Base-by-base conservation (phyloP, 345 rosid genomes). In the Aegle marmelos region DNA sequence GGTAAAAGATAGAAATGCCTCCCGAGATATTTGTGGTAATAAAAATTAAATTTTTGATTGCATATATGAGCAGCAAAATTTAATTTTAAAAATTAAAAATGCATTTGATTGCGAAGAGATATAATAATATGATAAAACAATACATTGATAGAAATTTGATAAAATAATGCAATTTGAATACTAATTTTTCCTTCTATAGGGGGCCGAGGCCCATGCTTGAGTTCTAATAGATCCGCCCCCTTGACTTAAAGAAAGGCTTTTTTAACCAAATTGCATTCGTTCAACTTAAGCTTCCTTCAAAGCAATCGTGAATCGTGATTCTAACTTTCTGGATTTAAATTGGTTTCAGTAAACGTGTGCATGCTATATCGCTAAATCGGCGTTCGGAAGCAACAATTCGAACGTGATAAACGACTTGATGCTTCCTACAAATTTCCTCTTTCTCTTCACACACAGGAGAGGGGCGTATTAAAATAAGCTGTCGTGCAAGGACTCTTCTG, bases 331-430 rank as follows among this genome's bases (percentile, higher is more conserved):
- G 61, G 61, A n/a, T 9, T 19, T 11, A 45, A 45, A 13, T 14
- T 0, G 50, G 17, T 45, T 45, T 53, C 0, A 0, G 22, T 5
- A 24, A n/a, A 1, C 27, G 8, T 4, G 27, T 58, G 61, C 27
- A 16, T n/a, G 61, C 27, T n/a, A 21, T 14, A 41, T 16, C 3
- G 48, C 54, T 14, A 9, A 39, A 39, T 25, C 9, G 22, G 60
- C 0, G 24, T 22, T 57, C 22, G 9, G 9, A 57, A 57, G 9
- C 60, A 57, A 57, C 27, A 37, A 6, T 57, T 1, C 9, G 0
- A 57, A 57, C 4, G 61, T 57, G 9, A n/a, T 57, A 21, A 57
- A 8, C n/a, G 25, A 22, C 25, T 8, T 22, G 9, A 22, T 9
- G 61, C 10, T 57, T 7, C 57, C 27, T 58, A 8, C 61, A 7